phyloP scores from a whole-genome alignment of 1,284 basidiomycete species.

The Albatrellus sp. region DNA sequence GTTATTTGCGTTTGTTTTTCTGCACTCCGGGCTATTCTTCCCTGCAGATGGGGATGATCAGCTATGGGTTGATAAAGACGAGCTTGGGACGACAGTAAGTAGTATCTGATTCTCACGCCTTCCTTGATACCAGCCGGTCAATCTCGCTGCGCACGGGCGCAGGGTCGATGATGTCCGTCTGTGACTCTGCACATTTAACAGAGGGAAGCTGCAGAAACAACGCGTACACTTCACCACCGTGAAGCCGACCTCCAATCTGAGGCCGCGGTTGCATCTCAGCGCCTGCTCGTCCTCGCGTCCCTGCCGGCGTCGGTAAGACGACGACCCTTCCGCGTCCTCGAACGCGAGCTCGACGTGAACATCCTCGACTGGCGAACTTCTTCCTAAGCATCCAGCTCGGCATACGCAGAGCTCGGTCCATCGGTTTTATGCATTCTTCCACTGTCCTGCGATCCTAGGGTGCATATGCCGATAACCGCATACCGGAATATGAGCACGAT shows the following conservation, averaged over 20 bases:
- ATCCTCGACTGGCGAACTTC: conserved; percentile 79
- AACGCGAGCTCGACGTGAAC: conserved; percentile 67
- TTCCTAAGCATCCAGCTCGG: no score
- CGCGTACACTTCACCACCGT: conserved; percentile 34
- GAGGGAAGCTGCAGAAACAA: conserved; percentile 62
- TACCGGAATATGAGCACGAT: conserved; percentile 4
- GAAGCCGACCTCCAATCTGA: neutral
- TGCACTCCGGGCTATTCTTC: neutral
- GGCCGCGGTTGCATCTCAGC: conserved; percentile 28
- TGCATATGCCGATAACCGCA: no score
- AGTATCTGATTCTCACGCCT: neutral
- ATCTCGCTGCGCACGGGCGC: conserved; percentile 80
- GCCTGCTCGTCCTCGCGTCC: conserved; percentile 82
- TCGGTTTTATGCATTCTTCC: no score
- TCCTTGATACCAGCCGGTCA: conserved; percentile 32
- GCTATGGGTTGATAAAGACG: conserved; percentile 73
- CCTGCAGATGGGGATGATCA: conserved; percentile 23
- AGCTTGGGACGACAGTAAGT: conserved; percentile 52
- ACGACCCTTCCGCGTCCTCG: conserved; percentile 69
- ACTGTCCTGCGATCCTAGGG: no score
- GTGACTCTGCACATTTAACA: conserved; percentile 81
- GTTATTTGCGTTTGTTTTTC: neutral
- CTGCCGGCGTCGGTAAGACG: conserved; percentile 87
- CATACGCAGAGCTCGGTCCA: no score
- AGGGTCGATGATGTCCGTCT: conserved; percentile 78